These are phyloP conservation scores for Diaporthe sp. DNA, from an alignment of 2,329 filamentous ascomycete genomes.

Conservation along the genomic window DNA sequence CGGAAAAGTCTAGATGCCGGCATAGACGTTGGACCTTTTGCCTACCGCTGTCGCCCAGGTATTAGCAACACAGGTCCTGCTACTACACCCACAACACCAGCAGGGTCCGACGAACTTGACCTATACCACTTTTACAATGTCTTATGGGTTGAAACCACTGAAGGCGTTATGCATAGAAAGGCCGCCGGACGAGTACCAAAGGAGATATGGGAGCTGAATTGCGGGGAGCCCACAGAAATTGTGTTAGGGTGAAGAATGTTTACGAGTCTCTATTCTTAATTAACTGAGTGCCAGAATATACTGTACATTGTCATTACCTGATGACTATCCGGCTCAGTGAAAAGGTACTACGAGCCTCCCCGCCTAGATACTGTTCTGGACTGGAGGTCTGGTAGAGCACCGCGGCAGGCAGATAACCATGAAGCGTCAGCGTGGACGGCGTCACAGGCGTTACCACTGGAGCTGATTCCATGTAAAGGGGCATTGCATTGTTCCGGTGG, in stretches of 20 bases:
- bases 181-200: constrained; percentile 1
- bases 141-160: neutral
- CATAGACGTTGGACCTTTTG: neutral
- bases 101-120: too few relatives aligned
- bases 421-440: too few relatives aligned
- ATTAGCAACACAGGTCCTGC: neutral
- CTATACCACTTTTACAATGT: constrained; percentile 3
- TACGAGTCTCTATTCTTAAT: neutral
- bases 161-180: neutral
- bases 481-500: too few relatives aligned
- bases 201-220: neutral
- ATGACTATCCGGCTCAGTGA: too few relatives aligned
- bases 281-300: neutral
- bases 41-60: neutral
- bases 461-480: too few relatives aligned
- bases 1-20: neutral
- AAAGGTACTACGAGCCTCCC: too few relatives aligned
- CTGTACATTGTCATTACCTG: too few relatives aligned
- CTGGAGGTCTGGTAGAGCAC: too few relatives aligned
- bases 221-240: neutral
- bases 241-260: neutral
- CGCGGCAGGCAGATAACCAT: too few relatives aligned
- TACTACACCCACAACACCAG: too few relatives aligned
- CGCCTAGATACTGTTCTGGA: too few relatives aligned
- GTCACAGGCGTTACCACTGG: too few relatives aligned